Percentiles rank a stretch among this genome's conserved stretches.
These are phyloP conservation scores for Bonia amplexicaulis DNA, from an alignment of 176 grass and related monocot genomes.

Conservation along the genomic window DNA sequence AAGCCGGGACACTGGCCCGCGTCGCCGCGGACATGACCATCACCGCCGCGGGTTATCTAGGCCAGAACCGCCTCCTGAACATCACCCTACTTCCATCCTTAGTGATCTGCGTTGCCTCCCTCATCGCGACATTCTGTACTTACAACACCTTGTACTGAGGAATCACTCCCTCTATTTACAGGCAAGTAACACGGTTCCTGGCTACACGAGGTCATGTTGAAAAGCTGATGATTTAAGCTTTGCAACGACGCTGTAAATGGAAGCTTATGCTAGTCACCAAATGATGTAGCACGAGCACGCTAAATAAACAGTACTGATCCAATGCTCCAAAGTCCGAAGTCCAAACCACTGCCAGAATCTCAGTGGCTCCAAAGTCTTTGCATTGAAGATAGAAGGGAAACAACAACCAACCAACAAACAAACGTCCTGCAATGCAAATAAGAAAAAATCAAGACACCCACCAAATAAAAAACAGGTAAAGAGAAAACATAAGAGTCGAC, in stretches of 20 bases:
- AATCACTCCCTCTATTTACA: not conserved
- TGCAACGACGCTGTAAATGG: constrained; percentile 17
- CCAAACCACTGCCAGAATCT: not conserved
- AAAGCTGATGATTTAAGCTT: not conserved
- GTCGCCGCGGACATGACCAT: constrained; percentile 68
- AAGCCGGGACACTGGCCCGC: constrained; percentile 72
- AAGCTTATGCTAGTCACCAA: not conserved
- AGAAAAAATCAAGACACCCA: too few relatives aligned
- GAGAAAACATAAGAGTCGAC: not conserved
- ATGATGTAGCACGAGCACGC: not conserved
- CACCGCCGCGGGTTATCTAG: constrained; percentile 61
- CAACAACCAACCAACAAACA: too few relatives aligned
- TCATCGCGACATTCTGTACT: constrained; percentile 49
- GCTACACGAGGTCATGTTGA: not conserved
- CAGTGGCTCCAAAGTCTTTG: not conserved
- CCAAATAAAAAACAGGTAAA: too few relatives aligned
- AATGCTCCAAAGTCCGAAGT: not conserved
- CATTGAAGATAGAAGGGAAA: too few relatives aligned
- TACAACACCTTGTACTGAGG: constrained; percentile 62
- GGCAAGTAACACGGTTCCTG: not conserved
- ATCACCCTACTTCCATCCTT: constrained; percentile 58
- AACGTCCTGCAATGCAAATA: too few relatives aligned
- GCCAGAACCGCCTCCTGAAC: constrained; percentile 52
- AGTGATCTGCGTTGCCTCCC: constrained; percentile 47
- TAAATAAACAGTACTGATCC: constrained; percentile 18